These are phyloP conservation scores for Tetraselmis chui DNA, from an alignment of 139 green algal genomes.

Conservation along the genomic window DNA sequence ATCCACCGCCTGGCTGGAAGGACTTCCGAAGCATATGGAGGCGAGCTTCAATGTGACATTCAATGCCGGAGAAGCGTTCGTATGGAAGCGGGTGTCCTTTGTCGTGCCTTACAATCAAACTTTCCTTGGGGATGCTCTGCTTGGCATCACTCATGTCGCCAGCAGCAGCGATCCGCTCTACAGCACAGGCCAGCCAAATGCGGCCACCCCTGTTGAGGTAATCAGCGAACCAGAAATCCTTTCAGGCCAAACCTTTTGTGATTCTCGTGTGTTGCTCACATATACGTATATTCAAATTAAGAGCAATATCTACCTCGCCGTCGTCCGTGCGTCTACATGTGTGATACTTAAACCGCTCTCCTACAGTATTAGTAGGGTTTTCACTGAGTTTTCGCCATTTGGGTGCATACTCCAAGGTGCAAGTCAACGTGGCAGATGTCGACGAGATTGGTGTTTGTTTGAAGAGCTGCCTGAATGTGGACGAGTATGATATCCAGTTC, in stretches of 20 bases:
- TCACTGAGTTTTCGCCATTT: too few relatives aligned
- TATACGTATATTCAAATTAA: too few relatives aligned
- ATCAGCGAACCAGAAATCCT: too few relatives aligned
- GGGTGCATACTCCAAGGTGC: too few relatives aligned
- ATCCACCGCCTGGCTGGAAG: background rate
- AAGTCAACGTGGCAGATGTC: background rate
- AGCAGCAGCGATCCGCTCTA: background rate
- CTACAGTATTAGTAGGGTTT: too few relatives aligned
- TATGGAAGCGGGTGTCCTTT: background rate
- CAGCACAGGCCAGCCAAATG: background rate
- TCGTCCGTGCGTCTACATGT: too few relatives aligned
- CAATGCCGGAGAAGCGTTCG: background rate
- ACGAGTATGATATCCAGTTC: background rate
- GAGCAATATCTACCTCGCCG: too few relatives aligned
- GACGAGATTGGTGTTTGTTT: background rate
- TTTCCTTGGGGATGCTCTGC: background rate
- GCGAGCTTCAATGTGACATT: background rate
- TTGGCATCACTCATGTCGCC: background rate
- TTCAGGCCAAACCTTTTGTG: too few relatives aligned
- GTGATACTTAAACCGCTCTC: too few relatives aligned
- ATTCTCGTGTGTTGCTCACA: too few relatives aligned
- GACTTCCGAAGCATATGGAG: background rate
- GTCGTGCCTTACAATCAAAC: background rate
- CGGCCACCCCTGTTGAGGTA: background rate
- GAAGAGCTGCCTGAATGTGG: background rate